phyloP scores from a whole-genome alignment of 2,329 filamentous ascomycete genomes.

The Claviceps sp. region DNA sequence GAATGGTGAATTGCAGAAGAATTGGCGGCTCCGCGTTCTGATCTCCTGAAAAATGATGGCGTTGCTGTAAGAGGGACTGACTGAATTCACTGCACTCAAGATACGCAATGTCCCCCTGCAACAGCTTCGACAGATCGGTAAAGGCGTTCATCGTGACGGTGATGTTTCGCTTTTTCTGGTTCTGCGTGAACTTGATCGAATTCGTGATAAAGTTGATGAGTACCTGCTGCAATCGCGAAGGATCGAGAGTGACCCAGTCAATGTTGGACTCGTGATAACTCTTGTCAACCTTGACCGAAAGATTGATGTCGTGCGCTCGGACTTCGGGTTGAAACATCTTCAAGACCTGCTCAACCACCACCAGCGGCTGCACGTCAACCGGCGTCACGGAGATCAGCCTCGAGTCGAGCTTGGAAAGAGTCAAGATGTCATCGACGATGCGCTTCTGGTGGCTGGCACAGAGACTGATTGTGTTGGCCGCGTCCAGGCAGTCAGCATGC shows the following conservation, averaged over 20 bases:
- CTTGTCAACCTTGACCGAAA: slow-evolving; percentile 54
- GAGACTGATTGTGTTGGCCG: slow-evolving; percentile 63
- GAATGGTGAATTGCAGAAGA: slow-evolving; percentile 50
- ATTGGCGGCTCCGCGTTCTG: slow-evolving; percentile 9
- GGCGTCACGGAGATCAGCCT: slow-evolving; percentile 57
- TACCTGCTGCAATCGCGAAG: slow-evolving; percentile 58
- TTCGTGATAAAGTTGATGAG: slow-evolving; percentile 63
- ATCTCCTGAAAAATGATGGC: slow-evolving; percentile 28
- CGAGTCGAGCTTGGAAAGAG: slow-evolving; percentile 56
- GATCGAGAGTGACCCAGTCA: slow-evolving; percentile 63
- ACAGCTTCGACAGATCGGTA: slow-evolving; percentile 28
- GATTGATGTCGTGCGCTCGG: slow-evolving; percentile 54
- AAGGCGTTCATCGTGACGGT: slow-evolving; percentile 52
- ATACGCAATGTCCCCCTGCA: slow-evolving; percentile 28
- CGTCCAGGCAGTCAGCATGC: slow-evolving; percentile 48
- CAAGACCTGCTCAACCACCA: slow-evolving; percentile 53
- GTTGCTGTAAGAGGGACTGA: background rate
- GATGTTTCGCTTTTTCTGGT: slow-evolving; percentile 44
- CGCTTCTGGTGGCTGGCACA: slow-evolving; percentile 68
- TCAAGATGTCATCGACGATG: slow-evolving; percentile 58
- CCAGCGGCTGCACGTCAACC: slow-evolving; percentile 48
- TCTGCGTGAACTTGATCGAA: slow-evolving; percentile 50
- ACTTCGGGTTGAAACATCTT: slow-evolving; percentile 72
- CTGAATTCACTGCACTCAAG: slow-evolving; percentile 28
- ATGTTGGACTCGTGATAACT: slow-evolving; percentile 50